Base-by-base conservation (phyloP, 1,284 basidiomycete genomes). In the Phellopilus nigrolimitatus region DNA sequence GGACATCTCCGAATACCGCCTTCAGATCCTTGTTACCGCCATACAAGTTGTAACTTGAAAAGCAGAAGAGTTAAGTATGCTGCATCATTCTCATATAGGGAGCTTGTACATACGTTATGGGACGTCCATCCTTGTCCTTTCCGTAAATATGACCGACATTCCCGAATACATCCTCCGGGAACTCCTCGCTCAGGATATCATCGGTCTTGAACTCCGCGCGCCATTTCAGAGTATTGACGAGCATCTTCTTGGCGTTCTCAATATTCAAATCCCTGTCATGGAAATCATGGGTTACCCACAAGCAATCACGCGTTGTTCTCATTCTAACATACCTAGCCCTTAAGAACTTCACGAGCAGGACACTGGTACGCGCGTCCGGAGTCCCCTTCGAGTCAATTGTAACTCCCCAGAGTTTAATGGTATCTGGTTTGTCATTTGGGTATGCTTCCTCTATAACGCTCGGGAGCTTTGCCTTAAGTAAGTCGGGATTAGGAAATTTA, bases 341-440 rank as follows among this genome's bases (percentile, higher is more conserved):
- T 30, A 88, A 68, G 69, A 89, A 90, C 64, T 90, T 90, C 76
- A 86, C 78, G 38, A 90, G 71, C 5, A 89, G 61, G 17, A 89
- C 84, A 59, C 83, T 88, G 40, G 78, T 76, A 7, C 76, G 74
- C 1, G 85, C 79, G 63, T 85, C 74, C 34, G 58, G 53, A 13
- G 76, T 71, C 48, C 71, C 71, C 4, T 57, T 59, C 5, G 80
- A 83, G 64, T 84, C 75, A 38, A 91, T 75, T 0, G 63, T 64
- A 27, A 90, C 76, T 21, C 84, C 82, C 88, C 88, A 91, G 50
- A 90, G 65, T 2, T 65, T 74, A 56, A 84, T 72, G 8, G 80
- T 68, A 3, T 69, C 71, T 0, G 71, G 68, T 53, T 69, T 73
- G 13, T 74, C 78, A 39, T 75, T 68, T 2, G 71, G 62, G 45